phyloP scores from a whole-genome alignment of 1,284 basidiomycete genomes.

The Sphagnurus paluster region DNA sequence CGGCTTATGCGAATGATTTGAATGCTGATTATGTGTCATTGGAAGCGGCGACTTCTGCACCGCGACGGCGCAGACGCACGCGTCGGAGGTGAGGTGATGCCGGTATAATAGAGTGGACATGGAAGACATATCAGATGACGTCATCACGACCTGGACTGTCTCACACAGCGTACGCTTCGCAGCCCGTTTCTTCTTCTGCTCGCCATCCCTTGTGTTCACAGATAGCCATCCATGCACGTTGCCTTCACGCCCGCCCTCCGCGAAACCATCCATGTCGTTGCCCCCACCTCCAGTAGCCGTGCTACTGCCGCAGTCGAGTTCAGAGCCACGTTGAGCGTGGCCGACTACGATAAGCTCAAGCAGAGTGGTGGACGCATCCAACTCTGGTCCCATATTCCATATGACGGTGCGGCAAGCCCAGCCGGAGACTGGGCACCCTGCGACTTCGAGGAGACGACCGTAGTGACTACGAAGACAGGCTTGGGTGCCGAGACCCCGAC shows the following conservation, averaged over 20 bases:
- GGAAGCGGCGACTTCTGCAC: slow-evolving; percentile 10
- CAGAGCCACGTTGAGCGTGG: slow-evolving; percentile 32
- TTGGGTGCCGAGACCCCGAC: not conserved
- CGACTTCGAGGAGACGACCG: slow-evolving; percentile 29
- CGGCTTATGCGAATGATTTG: slow-evolving; percentile 10
- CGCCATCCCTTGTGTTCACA: not conserved
- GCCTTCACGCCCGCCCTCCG: slow-evolving; percentile 37
- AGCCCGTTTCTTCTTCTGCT: not conserved
- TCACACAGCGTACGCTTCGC: not conserved
- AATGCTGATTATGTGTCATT: slow-evolving; percentile 14
- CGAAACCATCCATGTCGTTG: slow-evolving; percentile 26
- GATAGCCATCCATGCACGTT: slow-evolving; percentile 28
- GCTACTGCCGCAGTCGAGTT: slow-evolving; percentile 33
- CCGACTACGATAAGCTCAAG: slow-evolving; percentile 34
- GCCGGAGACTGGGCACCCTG: slow-evolving; percentile 39
- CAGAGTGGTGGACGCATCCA: slow-evolving; percentile 38
- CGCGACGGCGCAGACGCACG: slow-evolving; percentile 5
- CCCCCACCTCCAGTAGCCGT: slow-evolving; percentile 15
- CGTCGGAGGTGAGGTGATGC: slow-evolving; percentile 3
- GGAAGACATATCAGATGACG: slow-evolving; percentile 14
- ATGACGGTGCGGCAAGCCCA: slow-evolving; percentile 16
- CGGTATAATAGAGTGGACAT: not conserved
- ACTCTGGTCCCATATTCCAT: slow-evolving; percentile 47
- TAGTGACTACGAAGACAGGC: not conserved
- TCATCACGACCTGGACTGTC: slow-evolving; percentile 8